phyloP scores from a whole-genome alignment of 192 early-diverging fungal genomes.

The Linnemannia schmuckeri region DNA sequence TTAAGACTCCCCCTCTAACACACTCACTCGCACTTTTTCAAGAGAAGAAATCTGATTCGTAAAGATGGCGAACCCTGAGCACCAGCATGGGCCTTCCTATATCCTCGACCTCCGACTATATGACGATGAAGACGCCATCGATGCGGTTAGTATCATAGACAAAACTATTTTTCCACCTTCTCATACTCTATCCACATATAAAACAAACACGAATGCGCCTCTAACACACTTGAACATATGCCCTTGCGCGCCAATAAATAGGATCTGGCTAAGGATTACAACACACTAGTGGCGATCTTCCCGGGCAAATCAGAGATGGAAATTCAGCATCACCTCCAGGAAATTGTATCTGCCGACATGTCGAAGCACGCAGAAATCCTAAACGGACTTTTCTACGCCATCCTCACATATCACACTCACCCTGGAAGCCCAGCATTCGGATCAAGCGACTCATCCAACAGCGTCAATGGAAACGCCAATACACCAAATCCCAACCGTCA shows the following conservation, averaged over 20 bases:
- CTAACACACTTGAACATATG: not conserved
- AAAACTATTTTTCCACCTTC: not conserved
- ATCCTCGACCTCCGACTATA: conserved; percentile 61
- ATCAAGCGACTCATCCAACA: conserved; percentile 24
- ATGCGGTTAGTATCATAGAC: conserved; percentile 30
- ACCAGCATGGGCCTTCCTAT: conserved; percentile 48
- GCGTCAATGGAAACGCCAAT: not conserved
- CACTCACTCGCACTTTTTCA: not conserved
- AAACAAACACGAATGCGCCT: not conserved
- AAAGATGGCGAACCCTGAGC: conserved; percentile 48
- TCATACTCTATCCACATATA: not conserved
- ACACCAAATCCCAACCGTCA: not conserved
- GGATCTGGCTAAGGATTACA: conserved; percentile 59
- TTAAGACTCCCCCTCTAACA: not conserved
- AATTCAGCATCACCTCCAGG: conserved; percentile 72
- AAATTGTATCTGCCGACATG: conserved; percentile 67
- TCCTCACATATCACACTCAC: conserved; percentile 60
- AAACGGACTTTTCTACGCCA: conserved; percentile 72
- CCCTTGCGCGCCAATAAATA: conserved; percentile 1
- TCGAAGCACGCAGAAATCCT: conserved; percentile 62
- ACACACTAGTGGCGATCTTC: conserved; percentile 38
- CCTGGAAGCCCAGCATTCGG: conserved; percentile 38
- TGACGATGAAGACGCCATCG: conserved; percentile 61
- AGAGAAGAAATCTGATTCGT: not conserved
- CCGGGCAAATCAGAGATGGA: conserved; percentile 67